These are phyloP conservation scores for Colletotrichum sp. DNA, from an alignment of 2,329 filamentous ascomycete species.

Conservation along the genomic window DNA sequence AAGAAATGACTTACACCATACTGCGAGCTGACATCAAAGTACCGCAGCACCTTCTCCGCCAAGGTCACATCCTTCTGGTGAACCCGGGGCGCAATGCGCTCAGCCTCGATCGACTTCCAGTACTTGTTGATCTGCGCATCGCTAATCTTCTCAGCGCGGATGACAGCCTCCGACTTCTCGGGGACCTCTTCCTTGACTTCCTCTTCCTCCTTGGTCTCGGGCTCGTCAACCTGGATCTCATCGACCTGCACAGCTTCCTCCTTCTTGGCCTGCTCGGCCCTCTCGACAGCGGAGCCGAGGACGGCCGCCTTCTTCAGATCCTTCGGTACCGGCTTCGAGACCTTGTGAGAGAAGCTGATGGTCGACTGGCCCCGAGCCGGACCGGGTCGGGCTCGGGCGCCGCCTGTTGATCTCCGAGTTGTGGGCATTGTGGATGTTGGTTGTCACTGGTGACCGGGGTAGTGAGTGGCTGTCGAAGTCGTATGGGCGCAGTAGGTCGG, in stretches of 20 bases:
- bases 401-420: constrained; percentile 53
- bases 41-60: constrained; percentile 85
- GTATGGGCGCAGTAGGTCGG: not conserved
- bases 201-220: constrained; percentile 27
- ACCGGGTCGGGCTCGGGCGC: constrained; percentile 36
- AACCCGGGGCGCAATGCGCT: constrained; percentile 71
- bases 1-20: constrained; percentile 78
- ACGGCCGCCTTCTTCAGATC: constrained; percentile 46
- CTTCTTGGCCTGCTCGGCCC: constrained; percentile 22
- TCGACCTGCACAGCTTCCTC: constrained; percentile 23
- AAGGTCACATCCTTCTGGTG: constrained; percentile 77
- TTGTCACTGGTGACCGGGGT: constrained; percentile 10
- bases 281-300: constrained; percentile 32
- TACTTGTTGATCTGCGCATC: constrained; percentile 76
- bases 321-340: constrained; percentile 59
- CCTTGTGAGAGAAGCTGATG: constrained; percentile 61
- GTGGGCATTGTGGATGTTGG: constrained; percentile 46
- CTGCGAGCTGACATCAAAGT: constrained; percentile 91
- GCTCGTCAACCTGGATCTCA: constrained; percentile 23
- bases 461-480: not conserved
- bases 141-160: constrained; percentile 67
- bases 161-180: constrained; percentile 56
- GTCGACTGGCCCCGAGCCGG: constrained; percentile 56
- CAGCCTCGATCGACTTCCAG: constrained; percentile 75
- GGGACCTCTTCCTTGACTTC: constrained; percentile 33